These are phyloP conservation scores for Ilyonectria sp. DNA, from an alignment of 2,329 filamentous ascomycete species.

Conservation along the genomic window DNA sequence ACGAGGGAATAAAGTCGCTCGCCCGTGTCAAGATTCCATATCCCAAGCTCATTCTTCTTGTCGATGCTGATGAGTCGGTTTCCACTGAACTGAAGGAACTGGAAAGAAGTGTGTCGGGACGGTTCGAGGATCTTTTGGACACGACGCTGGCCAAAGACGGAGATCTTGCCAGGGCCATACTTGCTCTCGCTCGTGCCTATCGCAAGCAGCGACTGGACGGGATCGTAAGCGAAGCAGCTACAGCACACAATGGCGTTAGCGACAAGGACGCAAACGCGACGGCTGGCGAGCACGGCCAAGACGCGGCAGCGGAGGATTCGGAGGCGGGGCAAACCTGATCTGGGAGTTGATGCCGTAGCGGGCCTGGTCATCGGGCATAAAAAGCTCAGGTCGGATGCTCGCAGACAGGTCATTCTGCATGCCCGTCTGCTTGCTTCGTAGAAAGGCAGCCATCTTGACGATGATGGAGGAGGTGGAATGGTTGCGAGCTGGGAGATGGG, in stretches of 20 bases:
- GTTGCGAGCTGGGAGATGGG: constrained; percentile 35
- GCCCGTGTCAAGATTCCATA: constrained; percentile 85
- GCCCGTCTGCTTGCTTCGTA: constrained; percentile 93
- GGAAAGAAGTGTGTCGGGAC: constrained; percentile 81
- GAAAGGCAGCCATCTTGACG: constrained; percentile 82
- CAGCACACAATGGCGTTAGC: constrained; percentile 45
- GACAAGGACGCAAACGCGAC: constrained; percentile 25
- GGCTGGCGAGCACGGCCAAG: neutral
- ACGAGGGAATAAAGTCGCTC: constrained; percentile 78
- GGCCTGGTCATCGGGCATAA: constrained; percentile 86
- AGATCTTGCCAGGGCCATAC: constrained; percentile 89
- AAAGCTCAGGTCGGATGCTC: constrained; percentile 82
- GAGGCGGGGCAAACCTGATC: constrained; percentile 66
- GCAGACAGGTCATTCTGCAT: constrained; percentile 92
- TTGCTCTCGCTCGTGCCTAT: constrained; percentile 91
- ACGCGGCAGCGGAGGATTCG: constrained; percentile 3
- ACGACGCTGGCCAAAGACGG: constrained; percentile 86
- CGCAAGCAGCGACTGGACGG: constrained; percentile 92
- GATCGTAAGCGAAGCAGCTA: constrained; percentile 89
- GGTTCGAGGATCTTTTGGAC: constrained; percentile 83
- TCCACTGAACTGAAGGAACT: constrained; percentile 85
- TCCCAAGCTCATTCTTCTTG: constrained; percentile 84
- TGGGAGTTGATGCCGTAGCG: constrained; percentile 88
- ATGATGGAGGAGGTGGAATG: constrained; percentile 33
- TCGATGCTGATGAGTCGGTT: constrained; percentile 90